Evolutionary conservation across 139 green algal genomes (phyloP), one percentile per base, ranked within the genome.

Genomic region (Micractinium conductrix): DNA sequence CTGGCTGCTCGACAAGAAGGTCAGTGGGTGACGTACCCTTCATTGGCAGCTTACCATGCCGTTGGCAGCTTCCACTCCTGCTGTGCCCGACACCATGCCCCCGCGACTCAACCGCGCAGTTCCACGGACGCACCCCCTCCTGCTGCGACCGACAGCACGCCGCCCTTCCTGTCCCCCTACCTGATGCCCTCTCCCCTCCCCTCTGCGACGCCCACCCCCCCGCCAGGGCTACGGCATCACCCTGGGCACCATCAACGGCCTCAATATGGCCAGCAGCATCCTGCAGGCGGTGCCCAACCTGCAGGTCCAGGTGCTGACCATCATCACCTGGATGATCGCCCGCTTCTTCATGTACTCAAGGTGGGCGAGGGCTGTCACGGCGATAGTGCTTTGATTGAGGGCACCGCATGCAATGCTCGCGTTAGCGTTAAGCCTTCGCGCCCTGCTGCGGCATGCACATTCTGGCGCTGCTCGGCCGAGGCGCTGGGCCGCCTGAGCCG

Each of bases 311-410:
- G 83, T 85, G 12, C 60, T 94, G 16, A 93, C 89, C 22, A 80
- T 94, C 30, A 63, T 91, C 7, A 55, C 90, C 2, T 94, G 91
- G 91, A 89, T 87, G 62, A 33, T 84, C 2, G 79, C 65, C 5
- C 88, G 91, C 43, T 94, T 91, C 85, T 92, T 94, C 78, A 87
- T 94, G 84, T 94, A 94, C 78, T 88, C 85, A 68, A 85, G 67
- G 80, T n/a, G n/a, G n/a, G n/a, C n/a, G n/a, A n/a, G n/a, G n/a
- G n/a, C n/a, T n/a, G n/a, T n/a, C n/a, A n/a, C n/a, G n/a, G n/a
- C n/a, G n/a, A n/a, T n/a, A n/a, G n/a, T n/a, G n/a, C n/a, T n/a
- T n/a, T n/a, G n/a, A n/a, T n/a, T n/a, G n/a, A n/a, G n/a, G n/a
- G n/a, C n/a, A n/a, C n/a, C n/a, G n/a, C n/a, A n/a, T n/a, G n/a